phyloP scores from a whole-genome alignment of 148 eudicot species.

The Heliamphora exappendiculata region DNA sequence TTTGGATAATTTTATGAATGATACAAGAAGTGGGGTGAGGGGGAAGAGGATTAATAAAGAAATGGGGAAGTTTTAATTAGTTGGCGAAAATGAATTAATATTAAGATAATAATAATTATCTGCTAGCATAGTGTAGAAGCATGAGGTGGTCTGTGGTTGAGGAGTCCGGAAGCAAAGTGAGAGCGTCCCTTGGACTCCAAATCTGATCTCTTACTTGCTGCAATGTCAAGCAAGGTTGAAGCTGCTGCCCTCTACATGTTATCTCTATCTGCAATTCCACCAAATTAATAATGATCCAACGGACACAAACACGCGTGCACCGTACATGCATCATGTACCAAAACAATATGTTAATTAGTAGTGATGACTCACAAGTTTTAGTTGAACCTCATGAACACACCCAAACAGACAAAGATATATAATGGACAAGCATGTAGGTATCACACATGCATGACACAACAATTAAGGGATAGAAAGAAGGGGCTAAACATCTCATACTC shows the following conservation, averaged over 20 bases:
- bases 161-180: slow-evolving; percentile 24
- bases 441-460: not conserved
- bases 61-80: too few species aligned
- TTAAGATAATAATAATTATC: not conserved
- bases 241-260: slow-evolving; percentile 64
- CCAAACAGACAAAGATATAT: too few species aligned
- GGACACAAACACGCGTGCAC: too few species aligned
- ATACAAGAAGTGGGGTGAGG: slow-evolving; percentile 3
- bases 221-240: slow-evolving; percentile 52
- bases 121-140: slow-evolving; percentile 55
- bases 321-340: too few species aligned
- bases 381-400: too few species aligned
- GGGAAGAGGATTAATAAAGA: too few species aligned
- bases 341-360: too few species aligned
- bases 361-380: too few species aligned
- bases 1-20: slow-evolving; percentile 10
- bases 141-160: slow-evolving; percentile 43
- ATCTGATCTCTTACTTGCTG: slow-evolving; percentile 65
- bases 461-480: not conserved
- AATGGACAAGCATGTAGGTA: not conserved
- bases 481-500: not conserved
- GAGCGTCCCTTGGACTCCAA: slow-evolving; percentile 36
- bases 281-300: not conserved
- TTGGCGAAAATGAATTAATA: too few species aligned
- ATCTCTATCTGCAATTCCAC: slow-evolving; percentile 55